A percentile compares a stretch with the other conserved stretches of the same genome.
phyloP scores from a whole-genome alignment of 2,329 filamentous ascomycete species.

The Colletotrichum chlorophyti region DNA sequence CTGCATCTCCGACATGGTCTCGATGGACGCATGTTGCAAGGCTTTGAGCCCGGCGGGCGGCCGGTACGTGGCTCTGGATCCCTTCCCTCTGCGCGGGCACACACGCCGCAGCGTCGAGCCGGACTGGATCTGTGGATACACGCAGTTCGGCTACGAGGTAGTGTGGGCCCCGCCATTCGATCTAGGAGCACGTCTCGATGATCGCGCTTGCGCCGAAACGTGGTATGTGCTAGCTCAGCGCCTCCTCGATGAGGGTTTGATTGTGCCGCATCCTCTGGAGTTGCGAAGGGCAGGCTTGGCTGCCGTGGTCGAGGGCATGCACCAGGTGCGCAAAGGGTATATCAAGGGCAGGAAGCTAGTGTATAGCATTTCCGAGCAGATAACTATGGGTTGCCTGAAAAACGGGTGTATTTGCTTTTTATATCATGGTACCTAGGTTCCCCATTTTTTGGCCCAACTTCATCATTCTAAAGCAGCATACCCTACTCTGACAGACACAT shows the following conservation, averaged over 20 bases:
- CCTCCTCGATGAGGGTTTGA: neutral
- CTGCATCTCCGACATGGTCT: neutral
- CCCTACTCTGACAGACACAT: no score
- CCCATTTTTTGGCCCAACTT: no score
- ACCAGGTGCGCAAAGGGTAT: neutral
- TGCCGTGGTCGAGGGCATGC: neutral
- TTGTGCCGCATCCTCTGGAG: neutral
- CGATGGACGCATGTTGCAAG: constrained; percentile 30
- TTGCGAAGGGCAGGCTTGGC: neutral
- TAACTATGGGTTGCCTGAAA: no score
- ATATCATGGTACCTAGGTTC: no score
- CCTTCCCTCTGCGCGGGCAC: constrained; percentile 30
- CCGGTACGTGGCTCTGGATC: constrained; percentile 31
- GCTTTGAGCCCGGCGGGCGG: constrained; percentile 27
- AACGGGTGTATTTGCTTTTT: no score
- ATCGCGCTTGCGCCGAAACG: neutral
- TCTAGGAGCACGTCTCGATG: neutral
- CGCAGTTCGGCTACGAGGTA: constrained; percentile 18
- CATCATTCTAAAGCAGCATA: no score
- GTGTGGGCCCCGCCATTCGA: neutral
- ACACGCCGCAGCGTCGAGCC: constrained; percentile 32
- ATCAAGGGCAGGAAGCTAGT: constrained; percentile 1
- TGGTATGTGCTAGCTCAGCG: neutral
- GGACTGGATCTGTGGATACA: constrained; percentile 32
- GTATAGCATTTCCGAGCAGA: no score